phyloP scores from a whole-genome alignment of 352 stramenopile species.

The Pythium sukuiense region DNA sequence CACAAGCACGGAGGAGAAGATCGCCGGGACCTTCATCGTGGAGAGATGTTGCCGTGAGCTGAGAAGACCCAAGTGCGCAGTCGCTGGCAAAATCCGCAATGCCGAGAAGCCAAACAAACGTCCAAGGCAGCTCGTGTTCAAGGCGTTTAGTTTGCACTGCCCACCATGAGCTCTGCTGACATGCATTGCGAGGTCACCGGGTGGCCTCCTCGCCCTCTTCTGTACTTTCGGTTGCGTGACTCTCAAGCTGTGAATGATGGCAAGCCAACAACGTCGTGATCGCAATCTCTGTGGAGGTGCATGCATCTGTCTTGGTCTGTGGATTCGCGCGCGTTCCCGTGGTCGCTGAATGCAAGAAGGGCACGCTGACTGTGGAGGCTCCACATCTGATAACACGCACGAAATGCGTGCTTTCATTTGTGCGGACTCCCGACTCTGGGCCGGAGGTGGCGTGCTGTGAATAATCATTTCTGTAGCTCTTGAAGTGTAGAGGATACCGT shows the following conservation, averaged over 20 bases:
- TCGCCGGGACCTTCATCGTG: background rate
- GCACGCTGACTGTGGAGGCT: background rate
- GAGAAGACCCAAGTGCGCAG: background rate
- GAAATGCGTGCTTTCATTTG: background rate
- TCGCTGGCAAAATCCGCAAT: background rate
- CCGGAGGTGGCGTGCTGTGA: no score
- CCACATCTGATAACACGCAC: background rate
- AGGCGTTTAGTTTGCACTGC: background rate
- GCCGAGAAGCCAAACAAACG: background rate
- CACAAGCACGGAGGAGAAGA: background rate
- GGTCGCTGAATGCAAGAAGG: background rate
- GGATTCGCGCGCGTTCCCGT: background rate
- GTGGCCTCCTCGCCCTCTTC: background rate
- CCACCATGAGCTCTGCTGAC: background rate
- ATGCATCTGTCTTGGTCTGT: background rate
- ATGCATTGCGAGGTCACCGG: no score
- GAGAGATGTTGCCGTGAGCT: background rate
- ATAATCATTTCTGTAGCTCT: no score
- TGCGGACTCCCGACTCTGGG: background rate
- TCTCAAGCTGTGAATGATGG: background rate
- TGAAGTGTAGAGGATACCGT: no score
- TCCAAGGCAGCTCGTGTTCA: background rate
- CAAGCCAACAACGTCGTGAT: background rate
- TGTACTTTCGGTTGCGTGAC: background rate
- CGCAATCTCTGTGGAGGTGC: background rate